Percentiles rank a stretch among this genome's conserved stretches.
Evolutionary conservation across 202 grass and related monocot genomes (phyloP).

Genomic region (Panicum hallii): DNA sequence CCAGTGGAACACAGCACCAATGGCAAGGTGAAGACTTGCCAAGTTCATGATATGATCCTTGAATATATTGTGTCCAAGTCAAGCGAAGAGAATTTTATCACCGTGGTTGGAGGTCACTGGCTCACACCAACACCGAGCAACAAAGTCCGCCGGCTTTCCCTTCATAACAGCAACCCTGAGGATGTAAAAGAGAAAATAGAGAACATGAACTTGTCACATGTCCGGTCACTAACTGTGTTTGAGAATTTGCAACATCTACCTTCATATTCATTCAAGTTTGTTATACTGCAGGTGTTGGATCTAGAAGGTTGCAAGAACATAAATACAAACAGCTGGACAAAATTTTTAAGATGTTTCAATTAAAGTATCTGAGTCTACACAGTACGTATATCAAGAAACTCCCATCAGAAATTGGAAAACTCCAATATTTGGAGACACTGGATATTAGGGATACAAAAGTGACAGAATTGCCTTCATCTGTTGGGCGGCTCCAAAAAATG

Average conservation of each 20-base stretch:
- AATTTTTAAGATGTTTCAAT: conserved; percentile 31
- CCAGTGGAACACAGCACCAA: conserved; percentile 3
- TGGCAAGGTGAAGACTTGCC: conserved; percentile 32
- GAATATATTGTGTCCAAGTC: conserved; percentile 45
- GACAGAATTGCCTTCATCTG: background rate
- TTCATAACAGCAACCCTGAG: background rate
- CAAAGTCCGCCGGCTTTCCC: conserved; percentile 3
- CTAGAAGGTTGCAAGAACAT: conserved; percentile 43
- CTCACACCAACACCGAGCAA: conserved; percentile 21
- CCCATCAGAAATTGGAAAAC: conserved; percentile 35
- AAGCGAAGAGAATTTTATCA: conserved; percentile 19
- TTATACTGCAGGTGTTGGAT: conserved; percentile 39
- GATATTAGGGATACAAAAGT: conserved; percentile 44
- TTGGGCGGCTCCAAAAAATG: conserved; percentile 16
- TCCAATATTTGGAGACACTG: conserved; percentile 34
- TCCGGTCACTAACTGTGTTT: conserved; percentile 32
- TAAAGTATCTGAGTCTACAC: conserved; percentile 38
- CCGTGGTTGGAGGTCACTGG: conserved; percentile 14
- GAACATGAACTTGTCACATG: conserved; percentile 42
- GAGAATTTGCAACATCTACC: background rate
- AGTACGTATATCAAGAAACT: background rate
- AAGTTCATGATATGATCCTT: conserved; percentile 49
- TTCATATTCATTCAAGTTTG: conserved; percentile 30
- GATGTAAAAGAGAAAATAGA: conserved; percentile 11
- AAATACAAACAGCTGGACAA: background rate